Evolutionary conservation across 768 basidiomycete genomes (phyloP), one percentile per base, ranked within the genome.

Genomic region (Russula compacta): DNA sequence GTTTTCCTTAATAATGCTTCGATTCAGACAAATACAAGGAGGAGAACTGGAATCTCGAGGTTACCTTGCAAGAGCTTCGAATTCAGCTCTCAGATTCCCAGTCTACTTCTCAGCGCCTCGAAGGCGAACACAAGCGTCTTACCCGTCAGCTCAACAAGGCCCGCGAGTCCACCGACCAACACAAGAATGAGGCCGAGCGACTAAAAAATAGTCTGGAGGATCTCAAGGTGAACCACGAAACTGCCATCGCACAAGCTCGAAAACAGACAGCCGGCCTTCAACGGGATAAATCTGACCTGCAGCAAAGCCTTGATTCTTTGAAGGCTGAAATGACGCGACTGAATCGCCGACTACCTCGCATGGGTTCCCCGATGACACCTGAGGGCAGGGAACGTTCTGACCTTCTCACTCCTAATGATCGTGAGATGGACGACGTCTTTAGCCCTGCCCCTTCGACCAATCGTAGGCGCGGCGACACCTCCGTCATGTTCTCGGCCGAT

Each of bases 41-140:
- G 75, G 93, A 95, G 74, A 98, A 97, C 72, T 98, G 97, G 97
- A 95, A 98, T 70, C 84, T 98, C 59, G 95, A 98, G 76, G 93
- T 98, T 52, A 82, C 83, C 15, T 77, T 93, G 33, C 95, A 98
- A 71, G 94, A 97, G 61, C 79, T 94, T 24, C 86, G 86, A 42
- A 75, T 81, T 1, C 84, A 89, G 65, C 77, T 88, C 49, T 70
- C 79, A 35, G 85, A 89, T 52, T 79, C 83, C 1, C 85, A 90
- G 64, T 73, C 84, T 17, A 77, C 84, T 8, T 74, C 79, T 4
- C 80, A 83, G 64, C 85, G 90, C 48, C 76, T 90, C 21, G 92
- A 95, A 69, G 76, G 82, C 40, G 97, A 98, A 65, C 84, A 88
- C 64, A 88, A 92, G 71, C 85, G 89, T 4, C 79, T 93, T 44